Base-by-base conservation (phyloP, 2,329 filamentous ascomycete species). In the Colletotrichum ledebouriae region DNA sequence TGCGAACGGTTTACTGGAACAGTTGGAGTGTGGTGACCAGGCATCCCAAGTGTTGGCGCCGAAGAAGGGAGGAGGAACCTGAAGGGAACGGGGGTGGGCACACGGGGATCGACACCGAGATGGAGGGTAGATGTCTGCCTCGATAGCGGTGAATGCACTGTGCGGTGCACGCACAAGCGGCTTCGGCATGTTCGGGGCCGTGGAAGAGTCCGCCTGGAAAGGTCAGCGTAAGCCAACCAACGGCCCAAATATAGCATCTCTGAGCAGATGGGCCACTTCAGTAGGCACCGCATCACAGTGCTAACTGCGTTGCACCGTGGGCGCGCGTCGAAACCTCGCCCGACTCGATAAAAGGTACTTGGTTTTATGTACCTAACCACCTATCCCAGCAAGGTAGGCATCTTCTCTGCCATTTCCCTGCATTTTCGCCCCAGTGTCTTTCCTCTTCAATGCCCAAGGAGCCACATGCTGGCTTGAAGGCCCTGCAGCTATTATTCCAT, bases 1-100 rank as follows among this genome's bases (percentile, higher is more conserved):
- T 56, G 66, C 66, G 56, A 33, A 52, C 37, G 7, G 33, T 53
- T 61, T 53, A 37, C 47, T 61, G 59, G 59, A 61, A 61, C 59
- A n/a, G n/a, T 53, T 37, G n/a, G 59, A 53, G 59, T 61, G 13
- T 61, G 47, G 25, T 49, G 58, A 46, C 33, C 44, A 41, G 46
- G 46, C 34, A 50, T 25, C 46, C 34, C 58, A 33, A 60, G 58
- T 59, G 9, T 55, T n/a, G 33, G 22, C 25, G 25, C 12, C 11
- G 22, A 50, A 50, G 29, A 29, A 29, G 29, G 12, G 20, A 47
- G 44, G 44, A 42, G 42, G 42, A 17, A 44, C 4, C 10, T 22
- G 22, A 10, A n/a, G 7, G 15, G 37, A 17, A 17, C 17, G 17
- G 17, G 17, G 17, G 17, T 17, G 17, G 17, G 17, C 17, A 41